Evolutionary conservation across 2,329 filamentous ascomycete species (phyloP), one percentile per base, ranked within the genome.

Genomic region (Neofusicoccum ribis): DNA sequence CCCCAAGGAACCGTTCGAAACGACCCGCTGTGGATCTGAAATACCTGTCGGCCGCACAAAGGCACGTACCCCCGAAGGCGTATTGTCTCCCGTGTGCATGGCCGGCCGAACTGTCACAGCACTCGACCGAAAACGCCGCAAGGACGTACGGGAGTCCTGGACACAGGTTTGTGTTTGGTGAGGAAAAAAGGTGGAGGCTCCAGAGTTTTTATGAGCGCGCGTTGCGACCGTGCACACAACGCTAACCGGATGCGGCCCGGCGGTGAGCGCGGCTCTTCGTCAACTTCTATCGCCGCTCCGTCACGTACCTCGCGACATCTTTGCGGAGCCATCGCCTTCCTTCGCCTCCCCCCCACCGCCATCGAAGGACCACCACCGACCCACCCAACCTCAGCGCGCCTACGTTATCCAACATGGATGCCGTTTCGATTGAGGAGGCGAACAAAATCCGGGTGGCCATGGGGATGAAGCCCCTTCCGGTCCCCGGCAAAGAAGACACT

Each of bases 401-500:
- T 11, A 8, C 6, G 6, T 5, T 46, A 23, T 72, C 77, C 70
- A 72, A 52, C 39, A 73, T 74, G 72, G 72, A 77, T 68, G 73
- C 75, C 61, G 71, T 78, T 54, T 74, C 73, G 63, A 93, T 98
- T 74, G 91, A 96, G 79, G 93, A 97, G 84, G 92, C 92, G 70
- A 98, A 98, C 82, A 91, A 93, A 75, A 90, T 97, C 73, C 92
- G 94, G 72, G 84, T 89, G 72, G 92, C 92, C 58, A 88, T 97
- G 81, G 94, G 94, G 74, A 88, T 97, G 83, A 92, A 94, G 75
- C 93, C 93, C 31, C 82, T 98, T 73, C 92, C 93, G 27, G 91
- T 96, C 11, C 91, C 93, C 31, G 91, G 91, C 69, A 84, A 84
- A 66, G 78, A 79, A 73, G 65, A 78, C 6, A 77, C 78, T 68